Base-by-base conservation (phyloP, 1,139 yeast genomes). In the Magnusiomyces suaveolens region DNA sequence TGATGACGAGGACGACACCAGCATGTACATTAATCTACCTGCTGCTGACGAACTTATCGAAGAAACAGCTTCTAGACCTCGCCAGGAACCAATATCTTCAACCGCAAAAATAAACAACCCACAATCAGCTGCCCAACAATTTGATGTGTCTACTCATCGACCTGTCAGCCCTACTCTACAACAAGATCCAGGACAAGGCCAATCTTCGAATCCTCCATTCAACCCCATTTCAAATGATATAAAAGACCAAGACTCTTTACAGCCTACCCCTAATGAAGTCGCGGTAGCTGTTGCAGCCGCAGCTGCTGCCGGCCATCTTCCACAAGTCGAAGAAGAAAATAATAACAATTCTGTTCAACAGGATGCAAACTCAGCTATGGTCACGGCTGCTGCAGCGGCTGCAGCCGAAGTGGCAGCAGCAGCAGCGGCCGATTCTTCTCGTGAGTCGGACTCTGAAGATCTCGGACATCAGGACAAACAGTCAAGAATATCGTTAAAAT, bases 271-370 rank as follows among this genome's bases (percentile, higher is more conserved):
- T 18, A 51, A 43, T 14, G 52, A 47, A n/a, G 44, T 41, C 16
- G 52, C 44, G 2, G 57, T 49, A 4, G 52, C 46, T 18, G 57
- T 52, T 16, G 53, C 52, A 3, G 51, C 52, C 2, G n/a, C n/a
- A n/a, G n/a, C n/a, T n/a, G 57, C 54, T 4, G 54, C 51, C 10
- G 55, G 53, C 29, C 50, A 50, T 20, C 53, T 51, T 36, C 25
- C 18, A 3, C 23, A 21, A 2, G 44, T 3, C 4, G 23, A 20
- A 3, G 25, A 41, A 20, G 44, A 41, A n/a, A 18, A 21, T 21
- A 21, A 20, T 8, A 41, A 41, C 16, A 20, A 4, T 6, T 20
- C 44, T 20, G 16, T 41, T n/a, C 48, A 46, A 29, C 48, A 46
- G 16, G 48, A 46, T 2, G 48, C 48, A 26, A 46, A 46, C 16